Base-by-base conservation (phyloP, 768 basidiomycete genomes). In the Clavaria fumosa region DNA sequence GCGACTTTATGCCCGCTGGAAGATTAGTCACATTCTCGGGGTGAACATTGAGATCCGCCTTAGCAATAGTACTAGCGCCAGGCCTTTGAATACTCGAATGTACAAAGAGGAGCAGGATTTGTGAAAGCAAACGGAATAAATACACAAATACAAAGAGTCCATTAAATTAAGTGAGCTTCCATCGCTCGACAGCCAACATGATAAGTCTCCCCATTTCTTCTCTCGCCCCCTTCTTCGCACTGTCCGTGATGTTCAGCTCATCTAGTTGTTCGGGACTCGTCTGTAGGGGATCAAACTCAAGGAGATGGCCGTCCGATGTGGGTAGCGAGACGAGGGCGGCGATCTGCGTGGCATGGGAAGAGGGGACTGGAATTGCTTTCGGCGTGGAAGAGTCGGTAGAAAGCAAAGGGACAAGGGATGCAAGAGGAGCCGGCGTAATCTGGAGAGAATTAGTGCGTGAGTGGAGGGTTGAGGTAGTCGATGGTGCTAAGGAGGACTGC, bases 221-320 rank as follows among this genome's bases (percentile, higher is more conserved):
- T 47, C 70, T 72, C 15, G 81, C 84, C 45, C 81, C 74, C 50
- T 81, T 82, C 66, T 85, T 86, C 30, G 83, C 81, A 47, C 77
- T 79, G 39, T 78, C 72, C 0, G 79, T 72, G 42, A 88, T 80
- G 37, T 82, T 76, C 5, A 85, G 63, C 22, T 70, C 73, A 48
- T 86, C 80, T 21, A 91, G 58, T 34, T 80, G 65, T 2, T 67
- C 64, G 1, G 84, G 76, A 2, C 78, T 75, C 10, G 80, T 75
- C 41, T 67, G 64, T 30, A 91, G 59, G 6, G 88, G 86, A 46
- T 93, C 80, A 48, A 93, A 89, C 52, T 78, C 76, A 18, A 93
- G 64, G n/a, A 80, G 54, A 46, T 79, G 74, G 0, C 88, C 88
- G 46, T 88, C 83, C 27, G 67, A 72, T 0, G 77, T 85, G 4